phyloP scores from a whole-genome alignment of 116 monocot genomes.

The Posidonia oceanica region DNA sequence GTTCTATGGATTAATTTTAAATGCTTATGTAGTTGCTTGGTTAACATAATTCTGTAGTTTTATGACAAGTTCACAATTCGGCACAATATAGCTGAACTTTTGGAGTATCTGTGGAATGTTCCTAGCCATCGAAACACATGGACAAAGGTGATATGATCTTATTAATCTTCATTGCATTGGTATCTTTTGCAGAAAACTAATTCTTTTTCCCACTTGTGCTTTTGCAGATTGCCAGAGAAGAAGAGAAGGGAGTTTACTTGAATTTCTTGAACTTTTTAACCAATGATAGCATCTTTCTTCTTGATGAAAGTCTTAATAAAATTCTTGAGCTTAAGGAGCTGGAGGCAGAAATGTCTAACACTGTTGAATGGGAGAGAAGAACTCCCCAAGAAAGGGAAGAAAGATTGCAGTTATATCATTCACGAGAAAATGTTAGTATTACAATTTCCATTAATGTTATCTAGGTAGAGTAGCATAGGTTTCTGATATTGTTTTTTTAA shows the following conservation, averaged over 20 bases:
- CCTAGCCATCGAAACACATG: conserved; percentile 80
- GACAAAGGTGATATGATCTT: conserved; percentile 39
- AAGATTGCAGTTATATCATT: conserved; percentile 61
- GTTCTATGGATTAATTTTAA: not conserved
- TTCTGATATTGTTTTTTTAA: not conserved
- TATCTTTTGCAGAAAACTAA: not conserved
- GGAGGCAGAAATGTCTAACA: conserved; percentile 89
- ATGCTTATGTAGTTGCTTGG: not conserved
- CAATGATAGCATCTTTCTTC: conserved; percentile 99
- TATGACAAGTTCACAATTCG: conserved; percentile 96
- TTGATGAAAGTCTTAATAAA: conserved; percentile 98
- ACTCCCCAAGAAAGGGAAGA: conserved; percentile 90
- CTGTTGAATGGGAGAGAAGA: conserved; percentile 80
- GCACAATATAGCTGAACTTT: conserved; percentile 93
- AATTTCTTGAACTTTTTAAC: conserved; percentile 97
- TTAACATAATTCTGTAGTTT: conserved; percentile 42
- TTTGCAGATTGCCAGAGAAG: conserved; percentile 84
- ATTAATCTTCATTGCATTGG: not conserved
- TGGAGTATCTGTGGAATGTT: conserved; percentile 94
- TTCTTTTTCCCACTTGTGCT: not conserved
- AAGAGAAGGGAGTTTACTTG: conserved; percentile 96
- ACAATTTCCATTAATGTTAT: not conserved
- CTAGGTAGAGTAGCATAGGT: not conserved
- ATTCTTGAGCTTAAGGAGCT: conserved; percentile 95
- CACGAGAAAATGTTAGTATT: conserved; percentile 73